Evolutionary conservation across 345 rosid species (phyloP).

Genomic region (Euphorbia tirucalli): DNA sequence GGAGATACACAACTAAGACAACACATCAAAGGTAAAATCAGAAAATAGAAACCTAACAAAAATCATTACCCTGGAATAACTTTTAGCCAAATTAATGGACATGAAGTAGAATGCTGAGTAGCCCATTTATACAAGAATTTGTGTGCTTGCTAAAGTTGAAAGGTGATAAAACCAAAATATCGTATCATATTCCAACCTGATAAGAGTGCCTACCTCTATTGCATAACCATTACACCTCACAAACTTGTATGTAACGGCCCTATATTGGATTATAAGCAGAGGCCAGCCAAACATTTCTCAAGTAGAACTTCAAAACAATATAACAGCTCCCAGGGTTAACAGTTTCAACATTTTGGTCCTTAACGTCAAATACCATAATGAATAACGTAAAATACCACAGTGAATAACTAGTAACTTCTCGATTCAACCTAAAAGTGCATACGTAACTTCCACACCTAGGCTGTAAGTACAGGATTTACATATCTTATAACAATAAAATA

Average conservation of each 20-base stretch:
- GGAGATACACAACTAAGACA: not conserved
- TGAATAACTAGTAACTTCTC: constrained; percentile 2
- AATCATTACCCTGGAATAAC: not conserved
- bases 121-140: not conserved
- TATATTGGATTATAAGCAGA: not conserved
- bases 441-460: not conserved
- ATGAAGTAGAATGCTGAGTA: not conserved
- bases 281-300: not conserved
- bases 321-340: not conserved
- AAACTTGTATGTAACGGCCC: not conserved
- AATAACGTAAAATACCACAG: not conserved
- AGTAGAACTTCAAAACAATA: not conserved
- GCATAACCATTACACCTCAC: not conserved
- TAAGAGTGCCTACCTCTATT: not conserved
- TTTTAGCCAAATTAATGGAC: not conserved
- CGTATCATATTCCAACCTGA: not conserved
- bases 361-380: too few species aligned
- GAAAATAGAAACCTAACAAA: not conserved
- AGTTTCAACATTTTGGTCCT: not conserved
- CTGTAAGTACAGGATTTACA: not conserved
- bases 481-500: constrained; percentile 8
- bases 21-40: not conserved
- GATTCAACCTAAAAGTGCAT: not conserved
- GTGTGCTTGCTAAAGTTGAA: not conserved
- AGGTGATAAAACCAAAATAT: not conserved